phyloP scores from a whole-genome alignment of 2,329 filamentous ascomycete genomes.

The Neonectria faginata region DNA sequence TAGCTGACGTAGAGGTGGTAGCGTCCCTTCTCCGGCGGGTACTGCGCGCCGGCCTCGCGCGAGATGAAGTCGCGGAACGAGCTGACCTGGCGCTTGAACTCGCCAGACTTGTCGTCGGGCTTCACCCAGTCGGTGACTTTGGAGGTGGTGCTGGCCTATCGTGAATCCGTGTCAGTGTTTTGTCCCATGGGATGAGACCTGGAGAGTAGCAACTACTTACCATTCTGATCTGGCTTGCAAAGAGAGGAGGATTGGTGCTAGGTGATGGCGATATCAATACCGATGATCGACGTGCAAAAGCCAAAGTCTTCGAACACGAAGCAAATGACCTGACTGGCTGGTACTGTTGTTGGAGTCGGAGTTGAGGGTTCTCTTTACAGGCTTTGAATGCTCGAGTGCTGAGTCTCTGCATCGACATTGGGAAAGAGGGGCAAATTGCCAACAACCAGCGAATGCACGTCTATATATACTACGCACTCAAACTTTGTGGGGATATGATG shows the following conservation, averaged over 20 bases:
- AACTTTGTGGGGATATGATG: constrained; percentile 14
- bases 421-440: constrained; percentile 14
- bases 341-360: constrained; percentile 13
- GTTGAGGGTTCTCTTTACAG: constrained; percentile 27
- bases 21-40: constrained; percentile 85
- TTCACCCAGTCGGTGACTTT: constrained; percentile 86
- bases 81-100: constrained; percentile 91
- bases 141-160: constrained; percentile 34
- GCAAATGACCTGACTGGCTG: constrained; percentile 17
- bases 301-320: constrained; percentile 20
- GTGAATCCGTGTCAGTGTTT: constrained; percentile 23
- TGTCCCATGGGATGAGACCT: neutral
- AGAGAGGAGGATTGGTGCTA: neutral
- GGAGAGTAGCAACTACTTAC: constrained; percentile 26
- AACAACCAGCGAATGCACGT: constrained; percentile 18
- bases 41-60: constrained; percentile 76
- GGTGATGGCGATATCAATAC: constrained; percentile 9
- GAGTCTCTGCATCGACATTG: constrained; percentile 39
- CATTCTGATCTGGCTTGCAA: constrained; percentile 42
- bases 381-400: constrained; percentile 34
- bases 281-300: neutral
- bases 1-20: constrained; percentile 98
- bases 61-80: constrained; percentile 86
- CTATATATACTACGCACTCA: constrained; percentile 37
- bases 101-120: constrained; percentile 80